Conservation (phyloP, 495 filamentous ascomycete genomes). For the Aspergillus ostianus region DNA sequence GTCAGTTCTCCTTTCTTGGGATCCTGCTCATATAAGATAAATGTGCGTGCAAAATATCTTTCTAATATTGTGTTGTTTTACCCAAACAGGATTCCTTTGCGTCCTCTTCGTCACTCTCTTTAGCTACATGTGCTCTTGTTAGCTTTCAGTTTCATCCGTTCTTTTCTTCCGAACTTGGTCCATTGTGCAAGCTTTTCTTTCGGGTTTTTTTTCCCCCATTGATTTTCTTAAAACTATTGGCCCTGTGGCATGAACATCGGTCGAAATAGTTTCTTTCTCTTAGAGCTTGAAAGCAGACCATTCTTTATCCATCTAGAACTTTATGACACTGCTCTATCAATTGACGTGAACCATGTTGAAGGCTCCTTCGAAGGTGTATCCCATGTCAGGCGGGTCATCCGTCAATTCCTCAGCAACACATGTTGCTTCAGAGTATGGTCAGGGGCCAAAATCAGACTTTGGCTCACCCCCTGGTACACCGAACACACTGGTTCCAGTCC, state of each 20-base stretch:
- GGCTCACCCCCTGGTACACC: conserved; percentile 8
- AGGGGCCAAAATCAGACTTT: conserved; percentile 5
- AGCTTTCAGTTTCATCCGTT: conserved; percentile 1
- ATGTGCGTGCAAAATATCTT: conserved; percentile 12
- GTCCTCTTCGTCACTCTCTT: conserved; percentile 8
- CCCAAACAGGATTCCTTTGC: conserved; percentile 1
- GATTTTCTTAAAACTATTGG: not conserved
- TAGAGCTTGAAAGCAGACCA: not conserved
- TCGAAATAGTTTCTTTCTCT: not conserved
- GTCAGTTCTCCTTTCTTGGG: conserved; percentile 3
- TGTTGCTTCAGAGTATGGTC: conserved; percentile 8
- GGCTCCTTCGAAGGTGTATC: conserved; percentile 1
- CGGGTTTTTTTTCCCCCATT: not conserved
- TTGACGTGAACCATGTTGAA: conserved; percentile 9
- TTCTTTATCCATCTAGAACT: not conserved
- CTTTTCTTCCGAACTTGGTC: not conserved
- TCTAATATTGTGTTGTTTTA: conserved; percentile 2
- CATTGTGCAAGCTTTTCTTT: not conserved
- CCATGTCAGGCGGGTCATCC: conserved; percentile 11
- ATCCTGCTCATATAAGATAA: conserved; percentile 11
- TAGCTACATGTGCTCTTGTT: not conserved
- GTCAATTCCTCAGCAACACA: conserved; percentile 10
- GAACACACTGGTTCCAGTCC: conserved; percentile 15
- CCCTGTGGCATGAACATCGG: not conserved
- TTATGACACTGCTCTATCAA: not conserved